A percentile compares a stretch with the other conserved stretches of the same genome.
phyloP scores from a whole-genome alignment of 106 monocot species.

The Gastrodia elata region DNA sequence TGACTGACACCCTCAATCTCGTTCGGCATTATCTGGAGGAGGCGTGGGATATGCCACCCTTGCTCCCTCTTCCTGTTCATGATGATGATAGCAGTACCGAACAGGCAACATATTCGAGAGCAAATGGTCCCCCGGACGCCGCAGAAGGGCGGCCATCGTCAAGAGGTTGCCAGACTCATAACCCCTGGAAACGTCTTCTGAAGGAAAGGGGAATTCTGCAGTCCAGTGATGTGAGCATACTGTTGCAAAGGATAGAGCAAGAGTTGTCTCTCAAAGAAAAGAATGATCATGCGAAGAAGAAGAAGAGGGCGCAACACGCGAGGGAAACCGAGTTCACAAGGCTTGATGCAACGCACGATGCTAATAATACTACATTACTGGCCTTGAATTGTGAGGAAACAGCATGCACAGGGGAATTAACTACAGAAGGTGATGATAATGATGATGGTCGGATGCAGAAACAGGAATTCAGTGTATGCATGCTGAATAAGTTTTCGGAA shows the following conservation, averaged over 20 bases:
- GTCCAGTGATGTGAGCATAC: background rate
- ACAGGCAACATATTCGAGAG: background rate
- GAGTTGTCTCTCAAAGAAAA: too few relatives aligned
- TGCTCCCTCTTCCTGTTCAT: background rate
- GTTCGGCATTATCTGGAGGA: constrained; percentile 8
- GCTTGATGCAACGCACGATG: background rate
- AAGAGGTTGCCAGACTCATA: too few relatives aligned
- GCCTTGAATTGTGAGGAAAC: too few relatives aligned
- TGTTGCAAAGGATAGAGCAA: too few relatives aligned
- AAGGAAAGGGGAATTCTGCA: background rate
- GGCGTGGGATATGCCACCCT: constrained; percentile 3
- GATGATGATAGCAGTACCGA: too few relatives aligned
- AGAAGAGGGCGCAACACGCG: background rate
- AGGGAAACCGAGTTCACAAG: background rate
- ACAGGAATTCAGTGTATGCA: background rate
- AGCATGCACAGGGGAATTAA: background rate
- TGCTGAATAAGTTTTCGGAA: background rate
- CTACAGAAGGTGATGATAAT: background rate
- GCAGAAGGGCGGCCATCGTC: background rate
- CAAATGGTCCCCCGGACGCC: too few relatives aligned
- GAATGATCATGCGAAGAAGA: too few relatives aligned
- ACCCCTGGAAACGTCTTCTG: background rate
- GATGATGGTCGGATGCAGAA: background rate
- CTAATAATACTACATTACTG: background rate
- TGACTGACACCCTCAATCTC: background rate